Evolutionary conservation across 139 green algal genomes (phyloP).

Genomic region (Picocystis salinarum): DNA sequence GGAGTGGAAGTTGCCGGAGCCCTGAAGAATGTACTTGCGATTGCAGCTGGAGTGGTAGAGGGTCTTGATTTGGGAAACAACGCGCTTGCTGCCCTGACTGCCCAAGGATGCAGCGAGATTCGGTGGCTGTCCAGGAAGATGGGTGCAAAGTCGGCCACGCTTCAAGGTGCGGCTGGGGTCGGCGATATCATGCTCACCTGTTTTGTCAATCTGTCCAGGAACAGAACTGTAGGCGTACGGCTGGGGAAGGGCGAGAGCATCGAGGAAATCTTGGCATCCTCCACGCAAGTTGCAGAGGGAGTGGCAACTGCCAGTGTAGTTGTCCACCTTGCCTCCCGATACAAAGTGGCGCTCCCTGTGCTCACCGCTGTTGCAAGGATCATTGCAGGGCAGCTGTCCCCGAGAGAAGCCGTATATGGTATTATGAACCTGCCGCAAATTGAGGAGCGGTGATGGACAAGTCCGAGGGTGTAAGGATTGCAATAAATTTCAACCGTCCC

Average conservation of each 20-base stretch:
- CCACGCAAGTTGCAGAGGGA: conserved; percentile 70
- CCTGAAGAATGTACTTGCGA: conserved; percentile 97
- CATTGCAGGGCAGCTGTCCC: conserved; percentile 50
- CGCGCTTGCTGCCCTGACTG: conserved; percentile 78
- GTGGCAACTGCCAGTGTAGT: conserved; percentile 85
- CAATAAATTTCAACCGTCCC: too few species aligned
- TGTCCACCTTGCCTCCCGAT: conserved; percentile 64
- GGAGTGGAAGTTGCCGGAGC: conserved; percentile 94
- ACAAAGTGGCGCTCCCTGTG: conserved; percentile 80
- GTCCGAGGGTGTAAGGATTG: too few species aligned
- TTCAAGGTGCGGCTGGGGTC: conserved; percentile 73
- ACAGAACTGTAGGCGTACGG: conserved; percentile 73
- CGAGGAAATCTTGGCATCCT: conserved; percentile 67
- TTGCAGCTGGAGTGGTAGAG: conserved; percentile 93
- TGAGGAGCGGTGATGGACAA: conserved; percentile 62
- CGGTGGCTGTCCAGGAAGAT: conserved; percentile 85
- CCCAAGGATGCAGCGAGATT: conserved; percentile 66
- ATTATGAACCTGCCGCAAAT: conserved; percentile 95
- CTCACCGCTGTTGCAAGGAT: conserved; percentile 87
- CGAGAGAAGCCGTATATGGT: conserved; percentile 58
- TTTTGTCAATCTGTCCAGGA: conserved; percentile 84
- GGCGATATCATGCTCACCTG: conserved; percentile 99
- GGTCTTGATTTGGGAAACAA: conserved; percentile 90
- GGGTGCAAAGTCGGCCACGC: conserved; percentile 72
- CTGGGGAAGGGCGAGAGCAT: conserved; percentile 74